Evolutionary conservation across 176 grass and related monocot genomes (phyloP).

Genomic region (Eragrostis nindensis): DNA sequence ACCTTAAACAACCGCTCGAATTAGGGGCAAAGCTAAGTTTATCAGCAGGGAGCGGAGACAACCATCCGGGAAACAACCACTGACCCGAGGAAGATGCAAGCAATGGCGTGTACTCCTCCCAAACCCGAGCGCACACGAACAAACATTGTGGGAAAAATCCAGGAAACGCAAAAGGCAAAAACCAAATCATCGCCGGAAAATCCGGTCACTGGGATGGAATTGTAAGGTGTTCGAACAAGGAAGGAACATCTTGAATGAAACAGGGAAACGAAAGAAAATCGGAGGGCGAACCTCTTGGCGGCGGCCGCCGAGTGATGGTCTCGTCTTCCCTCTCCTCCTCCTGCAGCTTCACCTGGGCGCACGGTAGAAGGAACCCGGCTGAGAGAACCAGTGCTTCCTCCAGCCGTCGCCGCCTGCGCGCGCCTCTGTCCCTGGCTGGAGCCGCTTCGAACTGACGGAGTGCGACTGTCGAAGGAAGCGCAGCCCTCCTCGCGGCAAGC

Average conservation of each 20-base stretch:
- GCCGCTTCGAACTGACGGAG: no score
- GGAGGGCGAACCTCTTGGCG: constrained; percentile 28
- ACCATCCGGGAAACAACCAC: no score
- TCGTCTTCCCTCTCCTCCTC: neutral
- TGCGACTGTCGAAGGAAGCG: neutral
- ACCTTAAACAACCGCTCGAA: constrained; percentile 37
- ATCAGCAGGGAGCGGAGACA: neutral
- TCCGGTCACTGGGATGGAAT: neutral
- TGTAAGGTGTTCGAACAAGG: neutral
- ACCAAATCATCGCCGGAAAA: neutral
- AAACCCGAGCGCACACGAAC: no score
- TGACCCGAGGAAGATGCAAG: constrained; percentile 1
- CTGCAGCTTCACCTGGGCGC: neutral
- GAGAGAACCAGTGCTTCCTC: neutral
- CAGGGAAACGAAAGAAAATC: neutral
- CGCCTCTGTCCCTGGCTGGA: neutral
- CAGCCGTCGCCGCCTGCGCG: neutral
- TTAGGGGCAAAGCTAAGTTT: neutral
- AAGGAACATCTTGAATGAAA: neutral
- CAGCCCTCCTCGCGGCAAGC: no score
- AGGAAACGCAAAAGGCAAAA: neutral
- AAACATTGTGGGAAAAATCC: neutral
- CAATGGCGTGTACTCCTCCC: constrained; percentile 11
- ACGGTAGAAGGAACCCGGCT: neutral
- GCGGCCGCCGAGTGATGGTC: neutral